Evolutionary conservation across 768 basidiomycete species (phyloP).

Genomic region (Mycena filopes): DNA sequence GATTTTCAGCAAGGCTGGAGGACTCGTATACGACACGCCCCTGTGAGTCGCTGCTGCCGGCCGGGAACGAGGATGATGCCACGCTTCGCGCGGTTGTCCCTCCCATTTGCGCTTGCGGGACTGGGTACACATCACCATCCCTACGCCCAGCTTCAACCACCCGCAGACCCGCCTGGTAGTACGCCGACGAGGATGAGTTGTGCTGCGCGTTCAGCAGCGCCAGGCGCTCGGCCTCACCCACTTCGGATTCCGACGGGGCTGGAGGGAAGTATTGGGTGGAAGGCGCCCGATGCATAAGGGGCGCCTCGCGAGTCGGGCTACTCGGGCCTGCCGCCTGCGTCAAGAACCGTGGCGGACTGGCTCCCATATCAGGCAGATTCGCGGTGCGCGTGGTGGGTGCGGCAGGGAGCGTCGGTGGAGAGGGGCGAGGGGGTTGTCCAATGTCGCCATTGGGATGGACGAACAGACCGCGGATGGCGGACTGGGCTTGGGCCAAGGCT

Average conservation of each 20-base stretch:
- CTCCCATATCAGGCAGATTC: conserved; percentile 5
- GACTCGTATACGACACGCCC: conserved; percentile 25
- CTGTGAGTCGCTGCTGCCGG: neutral
- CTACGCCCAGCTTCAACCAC: neutral
- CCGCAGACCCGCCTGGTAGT: conserved; percentile 40
- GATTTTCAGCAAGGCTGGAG: conserved; percentile 22
- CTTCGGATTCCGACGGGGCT: conserved; percentile 49
- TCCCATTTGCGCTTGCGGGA: neutral
- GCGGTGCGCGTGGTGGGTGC: conserved; percentile 14
- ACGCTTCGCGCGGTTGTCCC: conserved; percentile 13
- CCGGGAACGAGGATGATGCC: conserved; percentile 14
- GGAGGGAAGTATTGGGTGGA: conserved; percentile 37
- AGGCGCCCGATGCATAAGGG: too few species aligned
- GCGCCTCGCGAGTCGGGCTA: conserved; percentile 35
- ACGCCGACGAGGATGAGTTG: conserved; percentile 52
- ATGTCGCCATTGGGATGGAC: conserved; percentile 22
- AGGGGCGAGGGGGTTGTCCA: neutral
- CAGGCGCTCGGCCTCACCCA: conserved; percentile 51
- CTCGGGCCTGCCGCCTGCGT: conserved; percentile 24
- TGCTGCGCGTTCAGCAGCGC: conserved; percentile 54
- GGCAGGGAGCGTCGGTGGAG: conserved; percentile 10
- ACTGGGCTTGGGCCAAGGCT: conserved; percentile 38
- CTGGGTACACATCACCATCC: too few species aligned
- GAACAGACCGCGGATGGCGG: conserved; percentile 38
- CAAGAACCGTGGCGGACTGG: conserved; percentile 19